Evolutionary conservation across 306 rosid species (phyloP), one percentile per base, ranked within the genome.

Genomic region (Mimosa bimucronata): DNA sequence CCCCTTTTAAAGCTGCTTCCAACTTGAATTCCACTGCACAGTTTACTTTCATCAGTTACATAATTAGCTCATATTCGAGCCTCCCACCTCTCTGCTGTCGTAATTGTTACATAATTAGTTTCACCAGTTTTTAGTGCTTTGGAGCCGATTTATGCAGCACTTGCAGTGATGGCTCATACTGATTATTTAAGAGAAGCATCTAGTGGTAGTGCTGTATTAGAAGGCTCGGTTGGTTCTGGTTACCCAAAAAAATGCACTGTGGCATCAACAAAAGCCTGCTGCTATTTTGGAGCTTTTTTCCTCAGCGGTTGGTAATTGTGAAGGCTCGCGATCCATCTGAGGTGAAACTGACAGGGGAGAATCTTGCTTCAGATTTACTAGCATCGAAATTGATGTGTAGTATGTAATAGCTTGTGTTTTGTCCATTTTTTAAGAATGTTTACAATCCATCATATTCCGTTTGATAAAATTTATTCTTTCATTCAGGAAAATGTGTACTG

Each of bases 111-210:
- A 73, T 94, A 91, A 75, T 77, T 79, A 78, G 77, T 93, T 88
- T 88, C 91, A 16, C 82, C 98, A 37, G 78, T 95, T 81, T 86
- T 89, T 71, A 85, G 90, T 81, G 98, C 96, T 6, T 84, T 95
- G 82, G 97, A 95, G 92, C 88, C 98, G 81, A 95, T 95, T 83
- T 98, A 95, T 87, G 96, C 98, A 57, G 95, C 97, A 15, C 85
- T 95, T 65, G 90, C 92, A 21, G 90, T 93, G 84, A 95, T 95
- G 98, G 88, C 97, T 65, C 84, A 91, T 76, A 75, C 81, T 73
- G 89, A 89, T n/a, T n/a, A n/a, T n/a, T n/a, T n/a, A n/a, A n/a
- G n/a, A n/a, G n/a, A n/a, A n/a, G n/a, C n/a, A n/a, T n/a, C n/a
- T n/a, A n/a, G n/a, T n/a, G n/a, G n/a, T n/a, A n/a, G n/a, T n/a